Evolutionary conservation across 1,139 yeast genomes (phyloP), one percentile per base, ranked within the genome.

Genomic region (Debaryomyces coudertii): DNA sequence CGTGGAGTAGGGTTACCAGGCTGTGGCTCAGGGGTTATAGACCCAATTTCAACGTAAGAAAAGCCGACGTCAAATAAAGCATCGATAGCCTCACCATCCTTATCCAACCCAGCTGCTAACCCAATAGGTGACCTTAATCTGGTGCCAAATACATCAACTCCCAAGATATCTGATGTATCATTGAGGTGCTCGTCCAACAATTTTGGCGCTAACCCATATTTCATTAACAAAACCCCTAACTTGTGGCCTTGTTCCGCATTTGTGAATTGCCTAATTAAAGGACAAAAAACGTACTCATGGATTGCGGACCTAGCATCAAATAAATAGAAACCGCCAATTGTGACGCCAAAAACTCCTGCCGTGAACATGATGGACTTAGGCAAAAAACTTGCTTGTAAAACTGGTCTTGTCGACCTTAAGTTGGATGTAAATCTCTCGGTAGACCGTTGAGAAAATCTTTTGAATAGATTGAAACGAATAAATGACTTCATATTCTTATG

Each of bases 91-190:
- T 90, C 96, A 43, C 90, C 99, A 58, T 92, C 87, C 66, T 92
- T 92, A 65, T 92, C 99, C 53, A 92, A 78, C 9, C 99, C 99
- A 28, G 99, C 98, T 42, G 98, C 98, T 57, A 92, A 77, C 6
- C 98, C 98, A 47, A 92, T 73, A 16, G 98, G 98, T 47, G 85
- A 85, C 25, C 78, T 74, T 59, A 92, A 68, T 43, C 72, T 77
- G 27, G 67, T 68, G 5, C 90, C 90, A 62, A 87, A 87, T 1
- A 84, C 86, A 36, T 77, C 63, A 12, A 85, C 90, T 7, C 79
- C 71, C 53, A 87, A 70, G 4, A 69, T 66, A 3, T 77, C 77
- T 48, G 80, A 80, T 50, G 80, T 85, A 34, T 69, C 68, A 36
- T 63, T 60, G 14, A 55, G 52, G 8, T 62, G 61, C 51, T 83